phyloP scores from a whole-genome alignment of 2,329 filamentous ascomycete genomes.

The Fusarium xylarioides region DNA sequence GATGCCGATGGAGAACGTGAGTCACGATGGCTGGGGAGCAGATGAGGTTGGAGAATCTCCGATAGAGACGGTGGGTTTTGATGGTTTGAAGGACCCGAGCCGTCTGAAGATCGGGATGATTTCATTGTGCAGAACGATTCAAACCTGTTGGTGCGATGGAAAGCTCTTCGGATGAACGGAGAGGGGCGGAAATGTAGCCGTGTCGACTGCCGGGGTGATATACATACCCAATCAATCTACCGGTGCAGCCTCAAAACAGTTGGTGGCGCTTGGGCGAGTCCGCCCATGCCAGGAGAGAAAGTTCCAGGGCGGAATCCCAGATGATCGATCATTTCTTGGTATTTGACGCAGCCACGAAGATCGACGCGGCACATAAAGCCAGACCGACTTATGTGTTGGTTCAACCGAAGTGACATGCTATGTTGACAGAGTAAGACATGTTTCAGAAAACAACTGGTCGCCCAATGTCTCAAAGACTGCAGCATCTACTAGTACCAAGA shows the following conservation, averaged over 20 bases:
- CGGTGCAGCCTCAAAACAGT: not conserved
- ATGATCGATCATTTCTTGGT: not conserved
- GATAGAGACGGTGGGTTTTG: not conserved
- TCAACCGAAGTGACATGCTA: not conserved
- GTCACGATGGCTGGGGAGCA: not conserved
- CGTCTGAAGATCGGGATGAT: not conserved
- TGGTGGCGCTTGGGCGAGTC: not conserved
- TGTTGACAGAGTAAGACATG: not conserved
- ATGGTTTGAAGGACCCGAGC: not conserved
- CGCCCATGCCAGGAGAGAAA: not conserved
- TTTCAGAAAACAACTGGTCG: not conserved
- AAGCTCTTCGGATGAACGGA: not conserved
- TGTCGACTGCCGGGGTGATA: not conserved
- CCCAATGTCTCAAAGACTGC: not conserved
- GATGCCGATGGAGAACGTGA: not conserved
- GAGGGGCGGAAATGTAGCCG: not conserved
- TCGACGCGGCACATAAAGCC: not conserved
- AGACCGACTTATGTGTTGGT: not conserved
- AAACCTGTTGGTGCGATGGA: not conserved
- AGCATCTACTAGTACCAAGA: not conserved
- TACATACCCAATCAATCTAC: not conserved
- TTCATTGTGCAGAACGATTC: not conserved
- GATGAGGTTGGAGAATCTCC: not conserved
- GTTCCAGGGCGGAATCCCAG: not conserved
- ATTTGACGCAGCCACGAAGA: not conserved